phyloP scores from a whole-genome alignment of 352 stramenopile genomes.

The Aphanomyces cochlioides region DNA sequence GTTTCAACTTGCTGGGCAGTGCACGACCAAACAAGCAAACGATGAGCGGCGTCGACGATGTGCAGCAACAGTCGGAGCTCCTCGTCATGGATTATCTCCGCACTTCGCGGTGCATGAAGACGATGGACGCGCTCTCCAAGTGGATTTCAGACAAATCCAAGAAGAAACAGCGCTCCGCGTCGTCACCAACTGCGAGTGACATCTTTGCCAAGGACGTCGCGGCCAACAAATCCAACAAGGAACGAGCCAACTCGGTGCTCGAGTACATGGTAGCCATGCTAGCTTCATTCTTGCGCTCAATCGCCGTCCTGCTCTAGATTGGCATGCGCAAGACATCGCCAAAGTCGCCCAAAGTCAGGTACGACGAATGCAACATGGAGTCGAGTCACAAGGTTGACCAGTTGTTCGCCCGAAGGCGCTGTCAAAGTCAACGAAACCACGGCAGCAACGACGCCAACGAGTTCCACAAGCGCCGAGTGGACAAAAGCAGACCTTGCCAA shows the following conservation, averaged over 20 bases:
- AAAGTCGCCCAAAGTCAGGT: slow-evolving; percentile 23
- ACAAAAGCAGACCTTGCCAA: slow-evolving; percentile 50
- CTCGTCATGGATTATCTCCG: slow-evolving; percentile 72
- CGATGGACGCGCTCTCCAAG: slow-evolving; percentile 52
- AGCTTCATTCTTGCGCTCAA: background rate
- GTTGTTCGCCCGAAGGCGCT: slow-evolving; percentile 19
- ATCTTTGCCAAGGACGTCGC: slow-evolving; percentile 52
- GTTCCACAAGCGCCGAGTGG: slow-evolving; percentile 38
- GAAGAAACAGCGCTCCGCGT: slow-evolving; percentile 31
- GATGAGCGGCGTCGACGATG: slow-evolving; percentile 33
- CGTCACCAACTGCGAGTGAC: slow-evolving; percentile 43
- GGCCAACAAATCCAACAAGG: slow-evolving; percentile 41
- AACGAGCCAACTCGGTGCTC: slow-evolving; percentile 37
- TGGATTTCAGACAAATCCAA: slow-evolving; percentile 29
- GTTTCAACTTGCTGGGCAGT: background rate
- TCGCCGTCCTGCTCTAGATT: slow-evolving; percentile 10
- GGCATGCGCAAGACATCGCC: slow-evolving; percentile 16
- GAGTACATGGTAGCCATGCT: slow-evolving; percentile 44
- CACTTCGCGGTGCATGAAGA: slow-evolving; percentile 47
- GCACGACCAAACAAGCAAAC: background rate
- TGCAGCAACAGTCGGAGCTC: slow-evolving; percentile 57
- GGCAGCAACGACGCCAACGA: background rate
- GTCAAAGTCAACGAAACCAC: slow-evolving; percentile 30
- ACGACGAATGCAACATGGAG: background rate
- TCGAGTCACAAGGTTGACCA: background rate